Base-by-base conservation (phyloP, 2,329 filamentous ascomycete species). In the Paramyrothecium sp. region DNA sequence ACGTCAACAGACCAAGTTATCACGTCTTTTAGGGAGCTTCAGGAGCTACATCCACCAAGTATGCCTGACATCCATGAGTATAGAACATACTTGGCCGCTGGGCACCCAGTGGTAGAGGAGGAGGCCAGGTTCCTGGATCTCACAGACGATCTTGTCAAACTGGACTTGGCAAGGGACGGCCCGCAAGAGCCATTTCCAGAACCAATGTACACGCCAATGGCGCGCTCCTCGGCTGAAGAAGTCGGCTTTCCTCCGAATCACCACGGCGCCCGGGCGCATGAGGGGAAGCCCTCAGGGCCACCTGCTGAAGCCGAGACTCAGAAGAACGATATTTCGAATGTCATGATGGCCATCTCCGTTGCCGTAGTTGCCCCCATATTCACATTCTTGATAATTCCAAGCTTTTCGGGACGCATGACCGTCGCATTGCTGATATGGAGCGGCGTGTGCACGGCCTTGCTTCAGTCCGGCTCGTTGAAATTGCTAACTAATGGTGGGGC, bases 111-210 rank as follows among this genome's bases (percentile, higher is more conserved):
- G 51, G 81, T 81, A 41, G 78, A 85, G 46, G 66, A 73, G 10
- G 89, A 92, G 69, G 78, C 80, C 2, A 76, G 76, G 3, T 90
- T 90, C 64, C 77, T 90, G 5, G 78, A 84, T 44, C 71, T 74
- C 3, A 68, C 73, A 13, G 72, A 81, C 5, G 87, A 89, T 61
- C 76, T 89, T 13, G 69, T 89, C 20, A 76, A 75, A 7, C 48
- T 71, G 16, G 55, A 54, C 17, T 55, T 54, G 7, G 58, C 46
- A 7, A 55, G 54, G 12, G 50, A 52, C n/a, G 54, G 53, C 7
- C 56, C 59, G 23, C 56, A 54, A 17, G 53, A 54, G 19, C 53
- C 22, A 11, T 55, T 62, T 1, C n/a, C 38, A 44, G 67, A 66
- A 10, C 64, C 66, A 19, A 59, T 59, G 16, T 56, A 62, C 16